These are phyloP conservation scores for Botrytis paeoniae DNA, from an alignment of 2,329 filamentous ascomycete species.

Conservation along the genomic window DNA sequence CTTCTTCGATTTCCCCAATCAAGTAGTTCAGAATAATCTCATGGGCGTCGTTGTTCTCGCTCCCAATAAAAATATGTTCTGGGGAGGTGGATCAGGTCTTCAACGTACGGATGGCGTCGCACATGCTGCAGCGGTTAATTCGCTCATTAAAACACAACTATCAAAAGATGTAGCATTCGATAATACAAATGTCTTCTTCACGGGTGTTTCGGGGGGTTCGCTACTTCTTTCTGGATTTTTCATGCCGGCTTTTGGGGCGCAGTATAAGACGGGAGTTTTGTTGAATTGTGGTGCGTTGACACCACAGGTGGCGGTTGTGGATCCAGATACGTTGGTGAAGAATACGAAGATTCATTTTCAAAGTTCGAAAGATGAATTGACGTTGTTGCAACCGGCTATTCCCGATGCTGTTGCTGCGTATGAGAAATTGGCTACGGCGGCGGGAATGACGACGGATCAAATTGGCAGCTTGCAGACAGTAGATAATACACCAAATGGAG, in stretches of 20 bases:
- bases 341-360: slow-evolving; percentile 56
- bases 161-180: slow-evolving; percentile 55
- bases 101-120: slow-evolving; percentile 53
- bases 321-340: slow-evolving; percentile 43
- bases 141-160: slow-evolving; percentile 49
- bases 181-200: slow-evolving; percentile 52
- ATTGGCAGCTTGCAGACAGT: slow-evolving; percentile 54
- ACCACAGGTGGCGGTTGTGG: slow-evolving; percentile 51
- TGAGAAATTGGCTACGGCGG: slow-evolving; percentile 45
- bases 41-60: slow-evolving; percentile 71
- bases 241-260: slow-evolving; percentile 47
- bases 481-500: slow-evolving; percentile 53
- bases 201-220: slow-evolving; percentile 54
- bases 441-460: slow-evolving; percentile 45
- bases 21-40: slow-evolving; percentile 72
- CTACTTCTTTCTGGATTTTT: slow-evolving; percentile 56
- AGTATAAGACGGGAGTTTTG: slow-evolving; percentile 46
- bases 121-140: slow-evolving; percentile 54
- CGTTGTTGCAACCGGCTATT: slow-evolving; percentile 46
- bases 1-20: slow-evolving; percentile 75
- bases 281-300: slow-evolving; percentile 54
- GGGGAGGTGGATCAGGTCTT: slow-evolving; percentile 53
- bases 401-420: slow-evolving; percentile 51
- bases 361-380: slow-evolving; percentile 51
- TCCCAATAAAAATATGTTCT: slow-evolving; percentile 54